Base-by-base conservation (phyloP, 345 rosid genomes). In the Eucalyptus pumila region DNA sequence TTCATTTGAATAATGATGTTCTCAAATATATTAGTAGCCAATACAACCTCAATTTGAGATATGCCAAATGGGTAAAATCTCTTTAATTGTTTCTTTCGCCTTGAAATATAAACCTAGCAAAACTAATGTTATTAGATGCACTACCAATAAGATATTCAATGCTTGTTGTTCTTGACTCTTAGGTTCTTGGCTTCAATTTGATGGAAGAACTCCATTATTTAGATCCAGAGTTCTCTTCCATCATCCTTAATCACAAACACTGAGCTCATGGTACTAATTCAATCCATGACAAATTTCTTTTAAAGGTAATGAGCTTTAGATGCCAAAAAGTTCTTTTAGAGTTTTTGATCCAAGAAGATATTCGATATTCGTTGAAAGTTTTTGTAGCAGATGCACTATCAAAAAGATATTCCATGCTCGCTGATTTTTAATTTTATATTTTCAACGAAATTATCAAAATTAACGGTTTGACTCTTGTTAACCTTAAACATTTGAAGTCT, bases 351-450 rank as follows among this genome's bases (percentile, higher is more conserved):
- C 0, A 27, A 60, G 32, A 60, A 60, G 58, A 21, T 8, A 21
- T 52, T 52, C 58, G 0, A 52, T 52, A 26, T 8, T 21, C 11
- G 5, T 52, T 8, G 0, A 52, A 26, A 52, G 58, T 21, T 52
- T 52, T 52, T 0, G 1, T 52, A 52, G 26, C 11, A 52, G 26
- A 52, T 52, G 58, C 58, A 52, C 58, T 5, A 52, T 52, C 58
- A 52, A 52, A 52, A 52, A 52, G 58, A 52, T 52, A 52, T 21
- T 52, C 58, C 24, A 52, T 21, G 58, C 11, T 4, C 26, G 0
- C 58, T 52, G 0, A 0, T 0, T 21, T 51, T 52, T 52, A 4
- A 52, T 52, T 21, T 52, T 52, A 52, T 21, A 0, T 14, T 52
- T 21, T 52, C 58, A 21, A 52, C 0, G 58, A 52, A 52, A 52